Base-by-base conservation (phyloP, 768 basidiomycete species). In the Lentinus brumalis region DNA sequence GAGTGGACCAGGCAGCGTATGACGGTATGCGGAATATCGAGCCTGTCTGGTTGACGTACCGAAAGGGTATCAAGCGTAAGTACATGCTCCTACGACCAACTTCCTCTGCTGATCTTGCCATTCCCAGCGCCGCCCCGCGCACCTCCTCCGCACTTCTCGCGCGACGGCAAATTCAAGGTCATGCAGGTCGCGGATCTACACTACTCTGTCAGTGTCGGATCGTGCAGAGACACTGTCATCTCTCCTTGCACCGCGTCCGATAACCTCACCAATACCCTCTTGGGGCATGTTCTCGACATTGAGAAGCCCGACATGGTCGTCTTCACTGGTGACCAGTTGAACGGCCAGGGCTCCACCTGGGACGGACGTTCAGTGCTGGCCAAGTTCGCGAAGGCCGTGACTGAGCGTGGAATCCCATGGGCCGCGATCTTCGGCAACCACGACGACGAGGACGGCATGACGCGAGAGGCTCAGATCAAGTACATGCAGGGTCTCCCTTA, bases 341-440 rank as follows among this genome's bases (percentile, higher is more conserved):
- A 96, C 65, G 96, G 95, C 0, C 95, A 98, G 73, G 83, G 84
- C 12, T 91, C 92, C 0, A 86, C 89, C 0, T 98, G 95, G 91
- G 94, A 97, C 63, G 80, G 92, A 1, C 86, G 87, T 67, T 91
- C 89, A 4, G 89, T 96, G 4, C 76, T 98, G 7, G 89, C 95
- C 14, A 98, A 98, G 74, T 96, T 96, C 68, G 86, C 93, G 0
- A 79, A 78, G 32, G 85, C 86, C 0, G 92, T 91, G 5, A 89
- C 88, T 14, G 84, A 87, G 12, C 83, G 87, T 50, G 74, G 81
- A 21, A 89, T 96, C 40, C 91, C 96, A 0, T 99, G 96, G 96
- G 86, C 93, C 4, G 89, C 87, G 0, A 83, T 98, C 2, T 96
- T 98, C 73, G 96, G 96, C 1, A 98, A 99, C 69, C 96, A 99